Percentiles rank a stretch among this genome's conserved stretches.
phyloP scores from a whole-genome alignment of 352 stramenopile genomes.

The Pythium sp. region DNA sequence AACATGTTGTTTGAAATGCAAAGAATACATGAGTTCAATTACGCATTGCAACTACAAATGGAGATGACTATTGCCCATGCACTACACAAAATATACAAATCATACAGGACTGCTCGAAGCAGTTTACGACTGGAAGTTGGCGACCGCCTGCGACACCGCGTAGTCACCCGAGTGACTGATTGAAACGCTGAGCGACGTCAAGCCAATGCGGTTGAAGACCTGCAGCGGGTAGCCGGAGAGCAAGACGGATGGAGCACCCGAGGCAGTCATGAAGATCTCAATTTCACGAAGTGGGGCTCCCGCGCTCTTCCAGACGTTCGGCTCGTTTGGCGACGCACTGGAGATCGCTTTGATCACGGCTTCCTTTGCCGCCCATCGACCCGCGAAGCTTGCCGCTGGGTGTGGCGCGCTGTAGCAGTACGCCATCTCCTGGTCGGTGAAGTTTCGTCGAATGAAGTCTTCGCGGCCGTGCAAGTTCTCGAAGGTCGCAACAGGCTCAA shows the following conservation, averaged over 20 bases:
- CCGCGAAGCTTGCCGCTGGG: slow-evolving; percentile 83
- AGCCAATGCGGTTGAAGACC: slow-evolving; percentile 72
- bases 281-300: slow-evolving; percentile 80
- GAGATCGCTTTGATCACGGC: slow-evolving; percentile 91
- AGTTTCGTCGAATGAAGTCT: slow-evolving; percentile 86
- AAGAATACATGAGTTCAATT: slow-evolving; percentile 10
- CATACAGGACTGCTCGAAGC: neutral
- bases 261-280: slow-evolving; percentile 81
- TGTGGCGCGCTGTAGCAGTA: slow-evolving; percentile 82
- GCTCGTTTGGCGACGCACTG: slow-evolving; percentile 54
- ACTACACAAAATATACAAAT: too few species aligned
- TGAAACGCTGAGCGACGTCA: slow-evolving; percentile 78
- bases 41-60: slow-evolving; percentile 10
- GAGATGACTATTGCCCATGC: neutral
- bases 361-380: slow-evolving; percentile 87
- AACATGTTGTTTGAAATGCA: slow-evolving; percentile 2
- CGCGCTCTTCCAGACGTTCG: slow-evolving; percentile 72
- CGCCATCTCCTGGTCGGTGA: slow-evolving; percentile 82
- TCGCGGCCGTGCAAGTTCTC: slow-evolving; percentile 73
- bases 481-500: slow-evolving; percentile 83
- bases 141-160: slow-evolving; percentile 81
- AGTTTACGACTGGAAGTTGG: slow-evolving; percentile 46
- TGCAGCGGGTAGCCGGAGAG: slow-evolving; percentile 74
- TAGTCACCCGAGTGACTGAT: slow-evolving; percentile 90
- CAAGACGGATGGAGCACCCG: slow-evolving; percentile 70